Conservation (phyloP, 2,329 filamentous ascomycete genomes). For the Aspergillus awamori region DNA sequence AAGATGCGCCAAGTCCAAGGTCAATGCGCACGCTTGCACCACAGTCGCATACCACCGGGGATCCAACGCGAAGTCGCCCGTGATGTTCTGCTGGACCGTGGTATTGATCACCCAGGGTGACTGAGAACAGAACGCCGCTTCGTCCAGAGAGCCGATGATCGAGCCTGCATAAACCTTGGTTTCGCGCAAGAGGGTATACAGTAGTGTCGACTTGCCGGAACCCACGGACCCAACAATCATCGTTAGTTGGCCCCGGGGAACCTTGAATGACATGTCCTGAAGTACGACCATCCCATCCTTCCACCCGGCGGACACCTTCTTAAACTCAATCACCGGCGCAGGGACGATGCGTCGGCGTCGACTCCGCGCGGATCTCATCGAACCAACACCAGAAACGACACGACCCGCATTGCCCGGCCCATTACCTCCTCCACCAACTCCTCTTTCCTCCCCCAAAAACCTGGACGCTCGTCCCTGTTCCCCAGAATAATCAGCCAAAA, state of each 20-base stretch:
- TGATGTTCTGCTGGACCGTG: slow-evolving; percentile 24
- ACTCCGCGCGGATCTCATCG: neutral
- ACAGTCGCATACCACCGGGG: slow-evolving; percentile 31
- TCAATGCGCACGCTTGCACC: neutral
- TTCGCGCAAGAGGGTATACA: slow-evolving; percentile 23
- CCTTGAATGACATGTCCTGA: neutral
- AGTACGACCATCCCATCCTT: neutral
- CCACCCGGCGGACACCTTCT: neutral
- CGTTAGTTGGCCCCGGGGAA: slow-evolving; percentile 13
- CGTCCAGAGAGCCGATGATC: neutral
- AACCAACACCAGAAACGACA: neutral
- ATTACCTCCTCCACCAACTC: too few relatives aligned
- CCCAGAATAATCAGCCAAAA: neutral
- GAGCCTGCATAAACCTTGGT: slow-evolving; percentile 2
- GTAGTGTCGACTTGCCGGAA: slow-evolving; percentile 22
- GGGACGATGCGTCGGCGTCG: neutral
- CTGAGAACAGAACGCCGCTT: slow-evolving; percentile 18
- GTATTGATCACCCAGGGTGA: slow-evolving; percentile 20
- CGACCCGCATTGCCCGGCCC: neutral
- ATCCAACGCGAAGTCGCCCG: slow-evolving; percentile 21
- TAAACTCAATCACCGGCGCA: neutral
- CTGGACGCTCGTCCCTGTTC: neutral
- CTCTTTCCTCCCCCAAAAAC: neutral
- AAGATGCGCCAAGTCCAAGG: neutral
- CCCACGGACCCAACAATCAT: slow-evolving; percentile 32